These are phyloP conservation scores for Mycena olivaceomarginata DNA, from an alignment of 768 basidiomycete species.

Conservation along the genomic window DNA sequence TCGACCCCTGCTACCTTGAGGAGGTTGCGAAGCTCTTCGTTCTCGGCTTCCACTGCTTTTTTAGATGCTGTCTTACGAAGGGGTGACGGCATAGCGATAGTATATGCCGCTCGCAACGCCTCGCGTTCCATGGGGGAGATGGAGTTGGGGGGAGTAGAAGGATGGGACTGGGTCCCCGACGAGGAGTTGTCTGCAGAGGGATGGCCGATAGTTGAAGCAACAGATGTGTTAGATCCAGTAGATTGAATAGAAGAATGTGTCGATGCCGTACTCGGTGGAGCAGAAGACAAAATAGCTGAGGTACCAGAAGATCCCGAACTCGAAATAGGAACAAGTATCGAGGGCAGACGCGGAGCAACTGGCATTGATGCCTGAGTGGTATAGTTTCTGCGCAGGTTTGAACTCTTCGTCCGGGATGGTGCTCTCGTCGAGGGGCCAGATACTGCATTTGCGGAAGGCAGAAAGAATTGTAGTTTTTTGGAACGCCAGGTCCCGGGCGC, in stretches of 20 bases:
- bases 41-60: background rate
- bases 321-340: background rate
- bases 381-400: slow-evolving; percentile 31
- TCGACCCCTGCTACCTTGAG: background rate
- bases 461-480: slow-evolving; percentile 35
- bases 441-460: slow-evolving; percentile 45
- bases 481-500: slow-evolving; percentile 22
- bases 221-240: too few relatives aligned
- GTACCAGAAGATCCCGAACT: background rate
- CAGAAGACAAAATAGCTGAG: background rate
- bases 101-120: background rate
- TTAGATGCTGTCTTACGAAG: background rate
- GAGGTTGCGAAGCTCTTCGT: slow-evolving; percentile 9
- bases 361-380: slow-evolving; percentile 31
- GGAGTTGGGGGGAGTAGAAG: background rate
- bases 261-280: background rate
- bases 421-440: slow-evolving; percentile 45
- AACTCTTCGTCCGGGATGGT: slow-evolving; percentile 26
- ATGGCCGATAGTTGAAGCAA: too few relatives aligned
- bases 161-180: background rate
- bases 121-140: background rate
- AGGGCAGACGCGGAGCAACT: slow-evolving; percentile 20
- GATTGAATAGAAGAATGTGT: background rate
- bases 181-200: too few relatives aligned
- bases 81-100: slow-evolving; percentile 16